phyloP scores from a whole-genome alignment of 2,329 filamentous ascomycete species.

The Hymenoscyphus fraxineus region DNA sequence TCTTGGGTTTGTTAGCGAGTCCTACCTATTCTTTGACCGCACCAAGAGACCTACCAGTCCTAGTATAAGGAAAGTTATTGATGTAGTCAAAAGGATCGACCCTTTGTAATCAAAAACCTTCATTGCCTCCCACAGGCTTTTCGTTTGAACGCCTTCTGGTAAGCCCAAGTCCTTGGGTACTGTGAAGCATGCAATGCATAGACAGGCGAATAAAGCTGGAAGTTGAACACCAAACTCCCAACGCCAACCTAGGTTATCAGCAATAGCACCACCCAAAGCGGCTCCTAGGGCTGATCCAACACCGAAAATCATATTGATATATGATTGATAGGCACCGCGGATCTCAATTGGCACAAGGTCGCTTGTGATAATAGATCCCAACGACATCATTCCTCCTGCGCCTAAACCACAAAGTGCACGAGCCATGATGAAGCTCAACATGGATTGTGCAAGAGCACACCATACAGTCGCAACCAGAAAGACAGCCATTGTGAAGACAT shows the following conservation, averaged over 20 bases:
- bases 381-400: conserved; percentile 65
- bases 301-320: conserved; percentile 64
- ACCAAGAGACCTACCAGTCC: conserved; percentile 44
- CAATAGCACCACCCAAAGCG: conserved; percentile 65
- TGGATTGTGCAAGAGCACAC: conserved; percentile 64
- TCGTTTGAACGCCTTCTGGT: conserved; percentile 40
- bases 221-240: conserved; percentile 67
- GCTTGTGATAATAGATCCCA: conserved; percentile 68
- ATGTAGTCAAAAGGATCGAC: conserved; percentile 49
- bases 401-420: conserved; percentile 69
- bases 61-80: conserved; percentile 54
- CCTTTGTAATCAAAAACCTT: conserved; percentile 55
- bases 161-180: conserved; percentile 53
- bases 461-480: conserved; percentile 64
- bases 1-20: conserved; percentile 37
- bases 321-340: conserved; percentile 66
- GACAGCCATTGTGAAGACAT: conserved; percentile 58
- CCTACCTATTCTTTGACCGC: too few relatives aligned
- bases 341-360: conserved; percentile 69
- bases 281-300: conserved; percentile 58
- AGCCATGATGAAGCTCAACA: conserved; percentile 67
- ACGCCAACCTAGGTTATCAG: conserved; percentile 68
- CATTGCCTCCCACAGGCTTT: conserved; percentile 46
- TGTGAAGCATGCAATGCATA: conserved; percentile 43
- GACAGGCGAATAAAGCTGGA: conserved; percentile 45